A percentile compares a stretch with the other conserved stretches of the same genome.
These are phyloP conservation scores for Nakazawaea molendinolei DNA, from an alignment of 805 yeast species.

Conservation along the genomic window DNA sequence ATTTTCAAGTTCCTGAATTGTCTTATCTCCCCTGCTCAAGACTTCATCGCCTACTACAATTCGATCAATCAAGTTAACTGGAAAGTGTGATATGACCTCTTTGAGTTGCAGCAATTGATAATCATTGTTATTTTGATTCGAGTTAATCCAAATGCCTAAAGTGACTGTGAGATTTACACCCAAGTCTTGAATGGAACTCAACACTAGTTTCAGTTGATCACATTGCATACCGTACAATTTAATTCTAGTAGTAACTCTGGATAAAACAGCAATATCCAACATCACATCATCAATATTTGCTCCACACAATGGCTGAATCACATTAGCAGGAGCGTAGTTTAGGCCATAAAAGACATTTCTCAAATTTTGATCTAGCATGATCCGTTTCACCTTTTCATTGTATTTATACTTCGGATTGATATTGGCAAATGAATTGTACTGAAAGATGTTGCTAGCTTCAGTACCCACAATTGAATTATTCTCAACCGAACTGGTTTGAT, in stretches of 20 bases:
- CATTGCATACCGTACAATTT: constrained; percentile 60
- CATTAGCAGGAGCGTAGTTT: constrained; percentile 52
- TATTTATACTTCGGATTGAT: constrained; percentile 26
- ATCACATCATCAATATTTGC: constrained; percentile 39
- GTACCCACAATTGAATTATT: too few species aligned
- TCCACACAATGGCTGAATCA: constrained; percentile 47
- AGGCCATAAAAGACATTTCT: constrained; percentile 45
- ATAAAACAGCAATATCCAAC: constrained; percentile 49
- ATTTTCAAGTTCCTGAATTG: constrained; percentile 27
- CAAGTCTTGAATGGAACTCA: constrained; percentile 45
- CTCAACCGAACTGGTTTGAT: too few species aligned
- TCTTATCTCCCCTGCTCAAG: constrained; percentile 43
- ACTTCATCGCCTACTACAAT: constrained; percentile 61
- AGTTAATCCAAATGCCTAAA: constrained; percentile 58
- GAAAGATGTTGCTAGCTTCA: too few species aligned
- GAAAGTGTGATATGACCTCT: constrained; percentile 32
- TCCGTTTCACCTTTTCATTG: constrained; percentile 27
- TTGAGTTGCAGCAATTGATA: constrained; percentile 41
- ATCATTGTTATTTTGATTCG: constrained; percentile 35
- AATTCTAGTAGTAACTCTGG: constrained; percentile 52
- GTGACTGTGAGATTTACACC: constrained; percentile 49
- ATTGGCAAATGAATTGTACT: constrained; percentile 21
- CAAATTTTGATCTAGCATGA: constrained; percentile 30
- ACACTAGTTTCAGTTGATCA: constrained; percentile 42
- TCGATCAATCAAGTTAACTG: constrained; percentile 39